Evolutionary conservation across 805 yeast genomes (phyloP), one percentile per base, ranked within the genome.

Genomic region (Candida koratica): DNA sequence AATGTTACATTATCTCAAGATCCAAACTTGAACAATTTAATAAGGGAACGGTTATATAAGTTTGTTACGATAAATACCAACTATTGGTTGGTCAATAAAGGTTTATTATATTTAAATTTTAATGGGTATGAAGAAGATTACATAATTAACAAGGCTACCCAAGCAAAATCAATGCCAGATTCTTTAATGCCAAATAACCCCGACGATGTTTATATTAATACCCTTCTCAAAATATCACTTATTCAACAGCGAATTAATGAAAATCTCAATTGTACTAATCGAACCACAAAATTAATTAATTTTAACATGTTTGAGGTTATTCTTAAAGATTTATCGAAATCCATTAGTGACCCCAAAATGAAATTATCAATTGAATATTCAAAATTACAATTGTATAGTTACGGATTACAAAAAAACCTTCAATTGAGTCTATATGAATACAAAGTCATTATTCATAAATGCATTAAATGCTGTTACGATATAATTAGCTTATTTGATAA

Each of bases 261-360:
- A 41, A 61, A 58, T 39, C 56, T 67, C 56, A 56, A 53, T 39
- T 43, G 47, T 13, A n/a, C 27, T 8, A 34, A 39, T 18, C 39
- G 36, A 24, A 55, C 61, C 7, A 44, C 61, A 31, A 61, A 58
- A 39, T 48, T 61, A 26, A 63, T 67, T 15, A 61, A 60, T 41
- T 50, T 67, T 42, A 55, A 61, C 44, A 67, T 67, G 71, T 67
- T 63, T 49, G 73, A 67, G 39, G 56, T 54, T 9, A 66, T 67
- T 20, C 45, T 67, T 32, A 49, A 53, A 33, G 62, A 64, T 28
- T 52, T 61, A 32, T 42, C 44, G 16, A 40, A 41, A 9, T 36
- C 53, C 24, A 43, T 52, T 18, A 44, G 47, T 25, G 51, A 50
- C 38, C 49, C 41, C 19, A 43, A 63, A 36, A 53, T 63, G 5